Conservation (phyloP, 176 grass and related monocot genomes). For the Neostapfia colusana region DNA sequence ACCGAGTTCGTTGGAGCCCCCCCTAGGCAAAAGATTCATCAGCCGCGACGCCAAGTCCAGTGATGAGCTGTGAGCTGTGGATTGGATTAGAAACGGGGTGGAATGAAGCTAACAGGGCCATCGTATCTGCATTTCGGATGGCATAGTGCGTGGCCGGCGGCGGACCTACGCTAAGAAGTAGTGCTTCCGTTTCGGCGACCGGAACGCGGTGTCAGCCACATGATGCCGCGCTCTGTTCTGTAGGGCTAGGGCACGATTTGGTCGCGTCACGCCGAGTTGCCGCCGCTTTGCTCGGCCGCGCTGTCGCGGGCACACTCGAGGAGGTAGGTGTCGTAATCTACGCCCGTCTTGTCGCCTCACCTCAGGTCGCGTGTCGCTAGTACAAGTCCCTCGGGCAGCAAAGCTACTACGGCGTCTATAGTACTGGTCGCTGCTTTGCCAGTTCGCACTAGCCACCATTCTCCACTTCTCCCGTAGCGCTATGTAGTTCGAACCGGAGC, state of each 20-base stretch:
- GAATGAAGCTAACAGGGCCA: neutral
- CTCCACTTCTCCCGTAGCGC: neutral
- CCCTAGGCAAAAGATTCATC: too few species aligned
- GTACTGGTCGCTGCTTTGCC: neutral
- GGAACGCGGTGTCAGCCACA: neutral
- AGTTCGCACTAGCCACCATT: slow-evolving; percentile 16
- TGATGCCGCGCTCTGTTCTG: slow-evolving; percentile 6
- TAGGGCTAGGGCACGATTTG: slow-evolving; percentile 38
- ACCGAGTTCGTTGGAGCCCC: neutral
- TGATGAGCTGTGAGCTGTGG: neutral
- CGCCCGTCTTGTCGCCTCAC: slow-evolving; percentile 52
- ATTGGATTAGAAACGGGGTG: neutral
- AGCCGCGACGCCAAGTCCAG: neutral
- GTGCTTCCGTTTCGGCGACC: slow-evolving; percentile 42
- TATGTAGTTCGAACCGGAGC: neutral
- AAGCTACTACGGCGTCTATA: slow-evolving; percentile 14
- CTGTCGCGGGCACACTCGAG: slow-evolving; percentile 29
- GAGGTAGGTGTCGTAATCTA: neutral
- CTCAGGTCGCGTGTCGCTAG: neutral
- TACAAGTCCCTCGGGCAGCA: neutral
- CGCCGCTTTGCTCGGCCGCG: slow-evolving; percentile 50
- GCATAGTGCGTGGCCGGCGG: neutral
- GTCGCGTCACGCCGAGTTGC: slow-evolving; percentile 58
- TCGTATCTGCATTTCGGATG: too few species aligned
- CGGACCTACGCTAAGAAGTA: neutral